phyloP scores from a whole-genome alignment of 2,329 filamentous ascomycete genomes.

The Fusarium duplospermum region DNA sequence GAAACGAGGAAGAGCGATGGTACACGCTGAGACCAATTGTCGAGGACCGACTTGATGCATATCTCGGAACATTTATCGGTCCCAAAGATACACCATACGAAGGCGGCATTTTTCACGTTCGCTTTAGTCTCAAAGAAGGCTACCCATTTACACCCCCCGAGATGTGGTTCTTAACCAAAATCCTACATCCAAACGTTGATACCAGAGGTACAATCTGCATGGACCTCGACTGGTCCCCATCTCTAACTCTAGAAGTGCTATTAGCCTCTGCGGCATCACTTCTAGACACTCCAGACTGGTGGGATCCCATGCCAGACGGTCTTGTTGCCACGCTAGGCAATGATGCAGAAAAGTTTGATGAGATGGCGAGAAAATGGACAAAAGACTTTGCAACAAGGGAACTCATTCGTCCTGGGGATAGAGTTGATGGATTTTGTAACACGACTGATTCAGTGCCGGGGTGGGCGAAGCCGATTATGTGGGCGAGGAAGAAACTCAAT shows the following conservation, averaged over 20 bases:
- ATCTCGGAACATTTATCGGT: not conserved
- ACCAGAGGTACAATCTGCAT: not conserved
- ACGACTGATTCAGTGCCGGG: not conserved
- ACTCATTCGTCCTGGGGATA: not conserved
- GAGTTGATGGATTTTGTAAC: not conserved
- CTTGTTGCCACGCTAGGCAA: not conserved
- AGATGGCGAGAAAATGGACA: not conserved
- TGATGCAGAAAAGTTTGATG: not conserved
- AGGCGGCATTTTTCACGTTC: not conserved
- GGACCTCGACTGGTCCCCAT: not conserved
- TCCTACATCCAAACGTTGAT: not conserved
- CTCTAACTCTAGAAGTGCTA: not conserved
- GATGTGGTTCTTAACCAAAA: not conserved
- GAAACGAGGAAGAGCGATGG: not conserved
- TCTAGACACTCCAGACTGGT: not conserved
- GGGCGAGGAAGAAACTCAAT: not conserved
- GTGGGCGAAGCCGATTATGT: not conserved
- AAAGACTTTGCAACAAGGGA: not conserved
- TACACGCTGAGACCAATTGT: not conserved
- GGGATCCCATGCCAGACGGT: not conserved
- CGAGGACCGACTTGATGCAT: not conserved
- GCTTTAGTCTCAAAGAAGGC: not conserved
- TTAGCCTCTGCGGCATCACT: not conserved
- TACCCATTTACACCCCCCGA: not conserved
- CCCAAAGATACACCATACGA: not conserved